Conservation (phyloP, 257 asterid species). For the Primulina huaijiensis region DNA sequence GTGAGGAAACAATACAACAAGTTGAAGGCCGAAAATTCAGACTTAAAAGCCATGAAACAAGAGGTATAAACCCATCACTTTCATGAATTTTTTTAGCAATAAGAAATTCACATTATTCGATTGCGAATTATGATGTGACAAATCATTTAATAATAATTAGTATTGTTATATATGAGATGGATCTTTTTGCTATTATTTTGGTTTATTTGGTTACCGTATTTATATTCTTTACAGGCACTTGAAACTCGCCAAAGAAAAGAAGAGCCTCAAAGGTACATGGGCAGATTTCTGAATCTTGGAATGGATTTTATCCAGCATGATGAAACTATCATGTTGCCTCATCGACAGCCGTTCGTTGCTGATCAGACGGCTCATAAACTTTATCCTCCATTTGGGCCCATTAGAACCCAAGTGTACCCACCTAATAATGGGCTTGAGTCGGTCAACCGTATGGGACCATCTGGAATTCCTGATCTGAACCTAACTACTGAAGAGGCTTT, state of each 20-base stretch:
- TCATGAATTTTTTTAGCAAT: background rate
- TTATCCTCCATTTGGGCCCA: constrained; percentile 24
- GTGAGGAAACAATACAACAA: constrained; percentile 31
- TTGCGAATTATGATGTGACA: background rate
- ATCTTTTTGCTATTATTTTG: constrained; percentile 11
- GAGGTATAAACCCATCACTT: constrained; percentile 28
- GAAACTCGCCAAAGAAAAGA: constrained; percentile 19
- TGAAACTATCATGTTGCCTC: background rate
- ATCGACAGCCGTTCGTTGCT: constrained; percentile 24
- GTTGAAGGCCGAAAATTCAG: constrained; percentile 33
- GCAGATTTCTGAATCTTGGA: constrained; percentile 9
- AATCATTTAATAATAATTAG: background rate
- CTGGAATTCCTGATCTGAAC: constrained; percentile 42
- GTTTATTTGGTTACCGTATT: constrained; percentile 9
- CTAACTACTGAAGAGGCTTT: constrained; percentile 25
- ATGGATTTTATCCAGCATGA: background rate
- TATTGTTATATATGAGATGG: background rate
- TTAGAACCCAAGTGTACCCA: constrained; percentile 23
- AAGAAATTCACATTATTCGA: background rate
- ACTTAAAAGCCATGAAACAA: constrained; percentile 39
- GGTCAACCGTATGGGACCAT: constrained; percentile 33
- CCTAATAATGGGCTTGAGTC: constrained; percentile 26
- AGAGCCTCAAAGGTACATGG: constrained; percentile 17
- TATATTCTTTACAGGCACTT: constrained; percentile 15
- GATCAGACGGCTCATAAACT: constrained; percentile 30